Base-by-base conservation (phyloP, 768 basidiomycete genomes). In the Rubroboletus satanas region DNA sequence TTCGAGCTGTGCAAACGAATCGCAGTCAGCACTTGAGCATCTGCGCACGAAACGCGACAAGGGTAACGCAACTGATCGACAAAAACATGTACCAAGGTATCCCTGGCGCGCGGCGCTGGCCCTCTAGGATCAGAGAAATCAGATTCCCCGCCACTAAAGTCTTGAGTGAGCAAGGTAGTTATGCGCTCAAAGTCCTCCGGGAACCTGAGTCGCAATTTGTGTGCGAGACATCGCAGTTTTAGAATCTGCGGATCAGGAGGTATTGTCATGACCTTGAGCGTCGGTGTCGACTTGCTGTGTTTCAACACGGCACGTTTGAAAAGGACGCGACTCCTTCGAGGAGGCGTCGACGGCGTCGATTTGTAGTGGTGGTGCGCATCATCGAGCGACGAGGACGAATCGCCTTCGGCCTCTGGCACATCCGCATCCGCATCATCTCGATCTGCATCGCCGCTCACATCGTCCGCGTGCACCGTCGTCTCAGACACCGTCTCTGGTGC, bases 1-100 rank as follows among this genome's bases (percentile, higher is more conserved):
- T 94, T 94, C 15, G 91, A 93, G 61, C 91, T 93, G 61, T 45
- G 29, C 0, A 45, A 36, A 29, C n/a, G 23, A 35, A 39, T 46
- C 2, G 41, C 4, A 9, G 54, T 69, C 52, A 68, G 52, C 32
- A 7, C 21, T 17, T n/a, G 38, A 10, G 9, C 15, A 18, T 32
- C 42, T 31, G 11, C 33, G 28, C 18, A 17, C 21, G 6, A 49
- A 29, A 15, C 3, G 15, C 14, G 7, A 14, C 17, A 45, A 21
- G 21, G 12, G 37, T 29, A 26, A 73, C 77, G 54, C 57, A 60
- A 78, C 77, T 79, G 77, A 54, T 79, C 77, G 26, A 76, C 65
- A 57, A 77, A 77, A 52, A 75, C 68, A 56, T 78, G 73, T 62
- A 75, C 69, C 58, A 67, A 52, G 10, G 68, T 64, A 50, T 75